A percentile compares a stretch with the other conserved stretches of the same genome.
Conservation (phyloP, 208 protist genomes). For the Borovskyia barvae region DNA sequence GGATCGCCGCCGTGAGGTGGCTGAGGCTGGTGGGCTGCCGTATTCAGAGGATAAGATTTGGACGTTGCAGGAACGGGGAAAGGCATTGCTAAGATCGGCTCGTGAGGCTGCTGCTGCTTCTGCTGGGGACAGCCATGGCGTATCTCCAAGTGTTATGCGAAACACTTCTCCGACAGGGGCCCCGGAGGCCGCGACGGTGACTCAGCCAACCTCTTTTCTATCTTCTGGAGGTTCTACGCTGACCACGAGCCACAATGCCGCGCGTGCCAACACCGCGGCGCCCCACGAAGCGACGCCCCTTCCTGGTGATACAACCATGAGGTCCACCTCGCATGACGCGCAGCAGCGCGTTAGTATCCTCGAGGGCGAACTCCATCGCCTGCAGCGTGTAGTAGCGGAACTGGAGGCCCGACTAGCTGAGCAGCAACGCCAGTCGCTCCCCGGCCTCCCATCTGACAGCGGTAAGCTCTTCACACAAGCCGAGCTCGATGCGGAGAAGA, state of each 20-base stretch:
- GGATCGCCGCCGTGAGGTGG: constrained; percentile 9
- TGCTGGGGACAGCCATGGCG: too few species aligned
- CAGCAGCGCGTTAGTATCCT: too few species aligned
- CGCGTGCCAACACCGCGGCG: too few species aligned
- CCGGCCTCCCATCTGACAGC: background rate
- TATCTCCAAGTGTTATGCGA: too few species aligned
- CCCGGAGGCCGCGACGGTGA: too few species aligned
- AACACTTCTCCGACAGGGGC: too few species aligned
- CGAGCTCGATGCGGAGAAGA: constrained; percentile 14
- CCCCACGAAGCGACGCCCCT: too few species aligned
- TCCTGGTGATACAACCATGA: too few species aligned
- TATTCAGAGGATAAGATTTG: constrained; percentile 24
- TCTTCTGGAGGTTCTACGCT: too few species aligned
- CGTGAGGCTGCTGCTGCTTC: constrained; percentile 29
- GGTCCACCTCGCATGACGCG: too few species aligned
- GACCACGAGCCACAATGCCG: too few species aligned
- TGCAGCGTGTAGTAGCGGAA: constrained; percentile 9
- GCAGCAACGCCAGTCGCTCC: background rate
- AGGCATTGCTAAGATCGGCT: constrained; percentile 35
- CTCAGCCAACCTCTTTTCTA: too few species aligned
- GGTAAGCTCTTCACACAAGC: constrained; percentile 15
- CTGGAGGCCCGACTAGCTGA: constrained; percentile 11
- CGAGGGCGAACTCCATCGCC: constrained; percentile 6
- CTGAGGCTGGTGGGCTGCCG: background rate
- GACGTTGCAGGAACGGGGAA: constrained; percentile 38